Evolutionary conservation across 2,329 filamentous ascomycete genomes (phyloP), one percentile per base, ranked within the genome.

Genomic region (Xylaria digitata): DNA sequence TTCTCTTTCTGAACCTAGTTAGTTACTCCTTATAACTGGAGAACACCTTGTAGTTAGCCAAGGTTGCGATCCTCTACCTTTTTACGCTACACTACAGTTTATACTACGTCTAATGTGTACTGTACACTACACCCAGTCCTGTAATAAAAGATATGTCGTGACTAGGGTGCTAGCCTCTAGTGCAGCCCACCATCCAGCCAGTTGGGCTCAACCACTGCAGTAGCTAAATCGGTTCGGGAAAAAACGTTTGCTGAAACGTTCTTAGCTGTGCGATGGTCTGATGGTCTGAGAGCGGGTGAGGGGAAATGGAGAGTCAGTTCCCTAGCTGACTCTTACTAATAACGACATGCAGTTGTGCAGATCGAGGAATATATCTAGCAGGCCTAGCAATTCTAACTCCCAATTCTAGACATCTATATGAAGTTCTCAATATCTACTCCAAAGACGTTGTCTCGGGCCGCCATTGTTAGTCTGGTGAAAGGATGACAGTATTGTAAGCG

Each of bases 61-160:
- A 63, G 53, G 50, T 46, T 63, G 40, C 21, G n/a, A 30, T 56
- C 60, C 52, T 57, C n/a, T 43, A 45, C 40, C 17, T 46, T 34
- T 48, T 23, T 19, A 26, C 11, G 11, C 17, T 19, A 42, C 8
- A 42, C n/a, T 23, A 40, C 37, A 40, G 13, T 40, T 40, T 15
- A 13, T 9, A 7, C 23, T 53, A 37, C 40, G n/a, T 40, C n/a
- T 40, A 21, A 43, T 11, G 26, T 21, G 15, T 32, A 50, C 21
- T 40, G 50, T 40, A 54, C n/a, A 54, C 13, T 40, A 54, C 6
- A 54, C 11, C 17, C 17, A 42, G 32, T 17, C 46, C 17, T 49
- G 42, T 43, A n/a, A 23, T 30, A 15, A 40, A 42, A 32, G 15
- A 5, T 23, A 43, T 30, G 7, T 30, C 23, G 9, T 23, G 19